These are phyloP conservation scores for Phellopilus nigrolimitatus DNA, from an alignment of 1,284 basidiomycete species.

Conservation along the genomic window DNA sequence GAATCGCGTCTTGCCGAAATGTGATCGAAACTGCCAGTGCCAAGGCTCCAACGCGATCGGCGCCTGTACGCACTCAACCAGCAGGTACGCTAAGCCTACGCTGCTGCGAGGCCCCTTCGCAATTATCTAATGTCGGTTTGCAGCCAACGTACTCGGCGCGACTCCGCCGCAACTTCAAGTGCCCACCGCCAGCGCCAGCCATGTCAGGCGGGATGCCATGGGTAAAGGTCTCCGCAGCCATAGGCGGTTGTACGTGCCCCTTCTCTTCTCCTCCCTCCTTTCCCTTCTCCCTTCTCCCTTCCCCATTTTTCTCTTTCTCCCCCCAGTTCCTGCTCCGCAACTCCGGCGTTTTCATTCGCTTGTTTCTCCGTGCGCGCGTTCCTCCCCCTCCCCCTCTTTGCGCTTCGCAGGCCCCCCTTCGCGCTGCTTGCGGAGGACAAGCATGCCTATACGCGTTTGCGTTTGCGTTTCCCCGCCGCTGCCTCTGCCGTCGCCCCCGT, in stretches of 20 bases:
- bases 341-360: no score
- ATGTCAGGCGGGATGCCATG: slow-evolving; percentile 20
- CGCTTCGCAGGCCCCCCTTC: neutral
- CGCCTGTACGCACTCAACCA: no score
- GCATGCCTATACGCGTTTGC: neutral
- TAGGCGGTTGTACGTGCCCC: slow-evolving; percentile 12
- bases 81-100: no score
- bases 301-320: neutral
- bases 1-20: no score
- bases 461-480: neutral
- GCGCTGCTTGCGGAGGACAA: neutral
- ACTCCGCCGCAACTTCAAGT: no score
- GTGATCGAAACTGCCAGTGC: no score
- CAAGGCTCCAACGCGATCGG: no score
- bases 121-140: no score
- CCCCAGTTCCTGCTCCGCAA: neutral
- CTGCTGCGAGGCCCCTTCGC: no score
- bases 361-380: neutral
- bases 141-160: no score
- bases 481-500: neutral
- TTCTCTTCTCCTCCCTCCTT: neutral
- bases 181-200: no score
- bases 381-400: neutral
- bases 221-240: slow-evolving; percentile 14
- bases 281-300: slow-evolving; percentile 1